Evolutionary conservation across 495 filamentous ascomycete species (phyloP).

Genomic region (Aspergillus panamensis): DNA sequence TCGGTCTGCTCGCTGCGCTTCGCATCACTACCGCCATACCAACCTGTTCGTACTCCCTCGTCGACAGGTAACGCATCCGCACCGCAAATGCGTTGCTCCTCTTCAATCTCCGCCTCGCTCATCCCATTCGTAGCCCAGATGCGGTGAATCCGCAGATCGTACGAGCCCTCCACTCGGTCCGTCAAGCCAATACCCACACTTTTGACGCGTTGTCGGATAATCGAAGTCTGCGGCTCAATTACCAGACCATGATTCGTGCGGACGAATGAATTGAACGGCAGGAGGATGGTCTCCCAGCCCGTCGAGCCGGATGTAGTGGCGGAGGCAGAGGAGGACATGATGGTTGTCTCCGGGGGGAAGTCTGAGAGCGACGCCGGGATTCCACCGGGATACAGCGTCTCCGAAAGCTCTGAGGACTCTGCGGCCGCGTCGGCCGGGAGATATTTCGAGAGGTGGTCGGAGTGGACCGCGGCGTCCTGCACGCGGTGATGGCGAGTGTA

Average conservation of each 20-base stretch:
- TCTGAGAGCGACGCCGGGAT: slow-evolving; percentile 40
- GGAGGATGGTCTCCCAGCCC: slow-evolving; percentile 88
- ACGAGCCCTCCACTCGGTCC: slow-evolving; percentile 82
- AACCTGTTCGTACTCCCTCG: slow-evolving; percentile 37
- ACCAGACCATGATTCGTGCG: slow-evolving; percentile 88
- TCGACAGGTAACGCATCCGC: slow-evolving; percentile 41
- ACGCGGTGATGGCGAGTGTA: slow-evolving; percentile 64
- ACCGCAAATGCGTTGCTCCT: slow-evolving; percentile 43
- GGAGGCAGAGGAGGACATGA: slow-evolving; percentile 33
- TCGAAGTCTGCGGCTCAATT: slow-evolving; percentile 85
- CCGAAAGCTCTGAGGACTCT: slow-evolving; percentile 24
- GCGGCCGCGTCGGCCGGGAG: slow-evolving; percentile 14
- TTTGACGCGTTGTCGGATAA: slow-evolving; percentile 76
- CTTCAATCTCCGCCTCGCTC: slow-evolving; percentile 39
- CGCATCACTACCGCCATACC: slow-evolving; percentile 17
- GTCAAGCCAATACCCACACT: slow-evolving; percentile 85
- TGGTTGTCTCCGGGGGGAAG: slow-evolving; percentile 38
- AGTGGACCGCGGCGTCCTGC: slow-evolving; percentile 5
- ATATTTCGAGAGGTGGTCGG: slow-evolving; percentile 20
- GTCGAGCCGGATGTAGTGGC: slow-evolving; percentile 52
- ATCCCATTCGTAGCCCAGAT: slow-evolving; percentile 70
- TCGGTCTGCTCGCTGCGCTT: slow-evolving; percentile 12
- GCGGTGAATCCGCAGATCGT: slow-evolving; percentile 74
- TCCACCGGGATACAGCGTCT: slow-evolving; percentile 27
- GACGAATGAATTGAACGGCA: slow-evolving; percentile 89